Percentiles rank a stretch among this genome's conserved stretches.
Evolutionary conservation across 2,329 filamentous ascomycete species (phyloP).

Genomic region (Fusarium lyarnte): DNA sequence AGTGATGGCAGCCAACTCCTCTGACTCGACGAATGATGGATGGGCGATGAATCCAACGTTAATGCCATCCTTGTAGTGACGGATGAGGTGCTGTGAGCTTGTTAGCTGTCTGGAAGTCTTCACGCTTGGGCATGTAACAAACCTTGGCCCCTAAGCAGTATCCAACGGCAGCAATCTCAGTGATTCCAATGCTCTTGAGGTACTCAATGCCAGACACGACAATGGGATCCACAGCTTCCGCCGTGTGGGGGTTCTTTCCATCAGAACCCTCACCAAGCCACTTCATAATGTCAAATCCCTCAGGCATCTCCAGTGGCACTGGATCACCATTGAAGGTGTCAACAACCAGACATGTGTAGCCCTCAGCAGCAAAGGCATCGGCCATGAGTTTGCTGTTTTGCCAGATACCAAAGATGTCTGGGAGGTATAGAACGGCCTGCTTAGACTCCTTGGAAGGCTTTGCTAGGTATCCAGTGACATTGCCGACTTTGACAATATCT

Average conservation of each 20-base stretch:
- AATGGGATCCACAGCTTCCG: constrained; percentile 45
- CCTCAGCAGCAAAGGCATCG: constrained; percentile 48
- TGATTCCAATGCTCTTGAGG: constrained; percentile 64
- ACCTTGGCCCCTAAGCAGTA: constrained; percentile 83
- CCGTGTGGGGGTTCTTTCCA: constrained; percentile 55
- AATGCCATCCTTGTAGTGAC: constrained; percentile 70
- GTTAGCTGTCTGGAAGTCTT: not conserved
- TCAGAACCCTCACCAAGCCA: constrained; percentile 52
- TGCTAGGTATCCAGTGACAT: not conserved
- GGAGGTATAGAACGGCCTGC: constrained; percentile 55
- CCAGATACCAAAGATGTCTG: constrained; percentile 64
- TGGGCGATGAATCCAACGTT: constrained; percentile 79
- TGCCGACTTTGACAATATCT: not conserved
- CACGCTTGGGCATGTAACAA: rapidly evolving
- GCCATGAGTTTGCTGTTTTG: constrained; percentile 51
- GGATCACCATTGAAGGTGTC: constrained; percentile 49
- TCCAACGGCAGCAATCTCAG: constrained; percentile 71
- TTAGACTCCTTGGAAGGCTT: not conserved
- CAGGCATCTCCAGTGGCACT: constrained; percentile 56
- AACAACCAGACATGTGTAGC: constrained; percentile 46
- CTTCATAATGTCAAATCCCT: constrained; percentile 42
- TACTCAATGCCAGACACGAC: constrained; percentile 56
- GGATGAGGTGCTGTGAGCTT: constrained; percentile 66
- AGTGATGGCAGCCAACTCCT: constrained; percentile 72
- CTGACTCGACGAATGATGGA: constrained; percentile 76